Evolutionary conservation across 2,329 filamentous ascomycete genomes (phyloP).

Genomic region (Aspergillus amoenus): DNA sequence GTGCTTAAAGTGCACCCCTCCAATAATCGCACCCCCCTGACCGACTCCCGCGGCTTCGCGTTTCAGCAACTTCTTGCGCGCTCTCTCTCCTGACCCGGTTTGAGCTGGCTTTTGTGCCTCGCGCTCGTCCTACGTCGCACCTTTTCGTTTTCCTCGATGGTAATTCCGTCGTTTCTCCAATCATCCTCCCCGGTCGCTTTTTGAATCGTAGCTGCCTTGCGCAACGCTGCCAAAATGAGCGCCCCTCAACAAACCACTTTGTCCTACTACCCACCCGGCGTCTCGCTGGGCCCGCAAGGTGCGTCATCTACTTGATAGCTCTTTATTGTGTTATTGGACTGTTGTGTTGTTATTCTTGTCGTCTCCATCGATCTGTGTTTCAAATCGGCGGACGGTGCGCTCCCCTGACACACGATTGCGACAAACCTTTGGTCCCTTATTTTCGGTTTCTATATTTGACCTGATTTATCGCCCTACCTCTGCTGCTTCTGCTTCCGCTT

Average conservation of each 20-base stretch:
- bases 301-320: conserved; percentile 25
- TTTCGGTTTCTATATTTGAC: conserved; percentile 13
- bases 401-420: conserved; percentile 14
- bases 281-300: conserved; percentile 34
- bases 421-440: conserved; percentile 3
- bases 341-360: conserved; percentile 9
- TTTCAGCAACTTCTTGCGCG: conserved; percentile 20
- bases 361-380: conserved; percentile 19
- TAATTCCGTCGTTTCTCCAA: conserved; percentile 10
- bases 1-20: conserved; percentile 14
- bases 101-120: conserved; percentile 3
- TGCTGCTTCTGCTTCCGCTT: neutral
- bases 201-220: conserved; percentile 19
- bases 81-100: conserved; percentile 8
- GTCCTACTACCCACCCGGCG: conserved; percentile 31
- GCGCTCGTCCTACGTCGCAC: neutral
- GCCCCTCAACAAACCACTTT: conserved; percentile 29
- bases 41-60: conserved; percentile 22
- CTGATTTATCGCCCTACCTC: neutral
- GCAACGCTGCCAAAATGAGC: conserved; percentile 29
- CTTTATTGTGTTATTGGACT: conserved; percentile 7
- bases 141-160: conserved; percentile 15
- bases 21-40: conserved; percentile 16
- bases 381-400: conserved; percentile 17
- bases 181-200: conserved; percentile 10